phyloP scores from a whole-genome alignment of 192 early-diverging fungal species.

The Entomortierella parvispora region DNA sequence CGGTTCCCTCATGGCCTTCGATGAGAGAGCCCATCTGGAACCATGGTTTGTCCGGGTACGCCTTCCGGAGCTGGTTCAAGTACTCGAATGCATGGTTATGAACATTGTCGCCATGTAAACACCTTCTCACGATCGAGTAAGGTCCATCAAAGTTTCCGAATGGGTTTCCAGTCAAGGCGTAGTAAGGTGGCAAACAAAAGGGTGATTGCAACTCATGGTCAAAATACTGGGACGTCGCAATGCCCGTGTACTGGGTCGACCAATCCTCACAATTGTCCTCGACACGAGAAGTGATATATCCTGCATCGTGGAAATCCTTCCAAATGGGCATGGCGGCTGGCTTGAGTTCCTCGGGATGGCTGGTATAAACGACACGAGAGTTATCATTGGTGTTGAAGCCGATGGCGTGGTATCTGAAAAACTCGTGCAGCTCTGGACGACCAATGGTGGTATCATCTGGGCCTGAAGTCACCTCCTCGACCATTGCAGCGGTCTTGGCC shows the following conservation, averaged over 20 bases:
- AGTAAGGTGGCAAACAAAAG: slow-evolving; percentile 66
- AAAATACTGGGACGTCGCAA: slow-evolving; percentile 43
- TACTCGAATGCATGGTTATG: slow-evolving; percentile 55
- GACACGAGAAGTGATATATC: slow-evolving; percentile 61
- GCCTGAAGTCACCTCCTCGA: slow-evolving; percentile 3
- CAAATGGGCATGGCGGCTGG: slow-evolving; percentile 57
- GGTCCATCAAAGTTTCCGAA: slow-evolving; percentile 64
- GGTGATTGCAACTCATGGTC: slow-evolving; percentile 67
- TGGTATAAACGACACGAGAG: slow-evolving; percentile 60
- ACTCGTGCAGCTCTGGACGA: slow-evolving; percentile 53
- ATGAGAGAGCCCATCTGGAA: slow-evolving; percentile 54
- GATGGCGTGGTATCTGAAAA: slow-evolving; percentile 62
- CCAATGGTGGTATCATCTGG: slow-evolving; percentile 44
- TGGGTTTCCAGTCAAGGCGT: slow-evolving; percentile 53
- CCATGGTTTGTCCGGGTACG: slow-evolving; percentile 43
- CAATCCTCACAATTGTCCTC: slow-evolving; percentile 65
- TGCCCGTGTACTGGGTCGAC: slow-evolving; percentile 55
- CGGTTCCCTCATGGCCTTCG: slow-evolving; percentile 57
- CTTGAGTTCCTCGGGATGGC: slow-evolving; percentile 9
- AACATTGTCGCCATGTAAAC: slow-evolving; percentile 52
- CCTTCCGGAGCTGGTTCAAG: slow-evolving; percentile 47
- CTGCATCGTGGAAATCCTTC: slow-evolving; percentile 65
- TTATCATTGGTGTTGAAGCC: slow-evolving; percentile 64
- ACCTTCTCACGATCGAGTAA: slow-evolving; percentile 49
- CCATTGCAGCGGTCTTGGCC: slow-evolving; percentile 50